These are phyloP conservation scores for Lodderomyces beijingensis DNA, from an alignment of 1,139 yeast species.

Conservation along the genomic window DNA sequence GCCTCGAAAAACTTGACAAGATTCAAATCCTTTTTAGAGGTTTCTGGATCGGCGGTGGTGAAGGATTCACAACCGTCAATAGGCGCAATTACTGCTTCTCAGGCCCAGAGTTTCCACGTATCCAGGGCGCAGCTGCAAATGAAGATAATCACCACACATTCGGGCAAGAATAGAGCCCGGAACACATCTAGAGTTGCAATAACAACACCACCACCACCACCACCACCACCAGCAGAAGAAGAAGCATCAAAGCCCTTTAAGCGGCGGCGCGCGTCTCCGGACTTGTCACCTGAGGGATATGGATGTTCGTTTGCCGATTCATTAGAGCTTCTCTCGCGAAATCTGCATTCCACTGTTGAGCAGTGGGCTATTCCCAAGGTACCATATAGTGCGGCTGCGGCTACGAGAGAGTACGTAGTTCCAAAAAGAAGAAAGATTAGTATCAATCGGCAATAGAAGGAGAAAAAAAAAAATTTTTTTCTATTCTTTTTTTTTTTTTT, in stretches of 20 bases:
- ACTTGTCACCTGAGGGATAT: conserved; percentile 6
- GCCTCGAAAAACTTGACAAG: conserved; percentile 8
- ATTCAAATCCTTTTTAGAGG: conserved; percentile 5
- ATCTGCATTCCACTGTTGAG: not conserved
- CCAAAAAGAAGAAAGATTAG: conserved; percentile 7
- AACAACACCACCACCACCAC: not conserved
- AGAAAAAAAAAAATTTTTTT: conserved; percentile 3
- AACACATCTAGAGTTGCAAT: too few relatives aligned
- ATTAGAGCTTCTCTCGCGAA: conserved; percentile 15
- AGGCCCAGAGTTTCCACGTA: too few relatives aligned
- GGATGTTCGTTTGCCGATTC: conserved; percentile 17
- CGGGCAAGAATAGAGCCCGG: too few relatives aligned
- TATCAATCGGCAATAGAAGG: conserved; percentile 4
- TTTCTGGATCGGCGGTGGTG: conserved; percentile 1
- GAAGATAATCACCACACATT: too few relatives aligned
- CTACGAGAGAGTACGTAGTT: too few relatives aligned
- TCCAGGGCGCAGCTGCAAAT: too few relatives aligned
- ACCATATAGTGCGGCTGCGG: too few relatives aligned
- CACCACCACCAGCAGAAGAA: not conserved
- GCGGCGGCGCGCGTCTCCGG: conserved; percentile 2
- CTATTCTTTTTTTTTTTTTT: not conserved
- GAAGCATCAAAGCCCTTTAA: not conserved
- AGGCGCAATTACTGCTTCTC: conserved; percentile 1
- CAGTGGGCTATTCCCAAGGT: not conserved
- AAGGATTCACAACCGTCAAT: conserved; percentile 5